Percentiles rank a stretch among this genome's conserved stretches.
These are phyloP conservation scores for Trichoderma atrobrunneum DNA, from an alignment of 2,329 filamentous ascomycete genomes.

Conservation along the genomic window DNA sequence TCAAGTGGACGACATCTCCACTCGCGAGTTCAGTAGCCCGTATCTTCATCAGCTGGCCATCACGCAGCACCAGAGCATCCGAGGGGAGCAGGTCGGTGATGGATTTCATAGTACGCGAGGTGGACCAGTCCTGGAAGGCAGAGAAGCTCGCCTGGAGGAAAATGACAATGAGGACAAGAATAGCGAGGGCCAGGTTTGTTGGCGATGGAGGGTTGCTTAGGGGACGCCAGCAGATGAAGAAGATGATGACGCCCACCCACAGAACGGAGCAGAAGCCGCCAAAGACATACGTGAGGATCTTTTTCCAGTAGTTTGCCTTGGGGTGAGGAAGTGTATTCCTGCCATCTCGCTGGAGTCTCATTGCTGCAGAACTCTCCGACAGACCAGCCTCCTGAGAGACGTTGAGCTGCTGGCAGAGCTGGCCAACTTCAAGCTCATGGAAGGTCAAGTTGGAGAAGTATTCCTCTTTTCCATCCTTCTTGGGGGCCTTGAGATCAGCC, in stretches of 20 bases:
- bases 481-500: constrained; percentile 29
- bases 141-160: constrained; percentile 46
- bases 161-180: constrained; percentile 48
- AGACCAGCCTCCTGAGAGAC: constrained; percentile 36
- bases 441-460: constrained; percentile 43
- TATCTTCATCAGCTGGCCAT: constrained; percentile 41
- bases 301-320: constrained; percentile 43
- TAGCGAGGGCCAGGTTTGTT: constrained; percentile 45
- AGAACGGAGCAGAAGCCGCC: constrained; percentile 48
- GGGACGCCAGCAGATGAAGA: constrained; percentile 49
- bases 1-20: constrained; percentile 46
- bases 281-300: constrained; percentile 43
- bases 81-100: constrained; percentile 46
- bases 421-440: constrained; percentile 35
- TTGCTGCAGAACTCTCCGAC: constrained; percentile 33
- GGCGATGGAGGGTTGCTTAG: constrained; percentile 43
- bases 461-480: constrained; percentile 36
- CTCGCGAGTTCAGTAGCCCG: constrained; percentile 43
- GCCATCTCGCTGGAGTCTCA: constrained; percentile 40
- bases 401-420: constrained; percentile 41
- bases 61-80: constrained; percentile 43
- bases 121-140: constrained; percentile 49
- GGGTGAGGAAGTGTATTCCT: constrained; percentile 41
- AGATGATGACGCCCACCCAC: constrained; percentile 46
- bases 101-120: constrained; percentile 45